Evolutionary conservation across 192 early-diverging fungal genomes (phyloP), one percentile per base, ranked within the genome.

Genomic region (Glomus cerebriforme): DNA sequence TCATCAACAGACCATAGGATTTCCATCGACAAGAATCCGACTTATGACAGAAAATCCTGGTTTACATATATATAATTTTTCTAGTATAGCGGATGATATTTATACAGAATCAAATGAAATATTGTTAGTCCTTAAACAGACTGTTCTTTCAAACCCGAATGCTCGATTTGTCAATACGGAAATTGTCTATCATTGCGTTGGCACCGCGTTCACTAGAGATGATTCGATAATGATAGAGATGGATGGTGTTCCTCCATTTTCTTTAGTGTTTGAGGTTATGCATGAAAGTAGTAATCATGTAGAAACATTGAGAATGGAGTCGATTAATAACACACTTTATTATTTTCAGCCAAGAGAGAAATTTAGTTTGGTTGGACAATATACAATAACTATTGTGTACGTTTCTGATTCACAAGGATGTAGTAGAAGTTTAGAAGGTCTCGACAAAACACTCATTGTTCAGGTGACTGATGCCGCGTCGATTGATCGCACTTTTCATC

Each of bases 351-450:
- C 83, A 31, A 37, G 58, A 29, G 35, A 60, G 12, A 79, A 72
- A 45, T 76, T 85, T 9, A 54, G 78, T 22, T 24, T 45, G 24
- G 27, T 84, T 34, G 86, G 86, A 54, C 39, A 71, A 19, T 85
- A 87, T 54, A 54, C 66, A 34, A 77, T 87, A 24, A 62, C 79
- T 22, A 78, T 87, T 12, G 29, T 83, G 4, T 59, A 77, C 62
- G 68, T 87, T 13, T 47, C 62, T 17, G 86, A 87, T 79, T 78
- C 79, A 2, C 67, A 82, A 58, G 81, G 82, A n/a, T 87, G 86
- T 74, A 62, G 45, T 9, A 34, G 71, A 13, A 26, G n/a, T 9
- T 39, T 65, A 12, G 62, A 73, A 24, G 72, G 76, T 1, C 62
- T 29, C 19, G 67, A 79, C 10, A 64, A 71, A 13, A 43, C 49